Base-by-base conservation (phyloP, 352 stramenopile species). In the Phytophthora megakarya region DNA sequence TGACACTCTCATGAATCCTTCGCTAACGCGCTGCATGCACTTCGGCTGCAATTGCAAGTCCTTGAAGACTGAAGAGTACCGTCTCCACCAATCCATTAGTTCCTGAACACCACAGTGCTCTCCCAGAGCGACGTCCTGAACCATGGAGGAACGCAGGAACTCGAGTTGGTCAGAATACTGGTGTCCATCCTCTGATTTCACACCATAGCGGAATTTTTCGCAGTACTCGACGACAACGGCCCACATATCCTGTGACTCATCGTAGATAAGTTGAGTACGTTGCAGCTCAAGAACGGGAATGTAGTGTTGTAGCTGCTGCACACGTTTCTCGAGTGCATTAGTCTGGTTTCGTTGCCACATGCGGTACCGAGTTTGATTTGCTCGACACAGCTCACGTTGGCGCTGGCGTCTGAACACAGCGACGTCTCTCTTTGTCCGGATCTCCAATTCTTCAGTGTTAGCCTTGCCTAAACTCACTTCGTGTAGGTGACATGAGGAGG, bases 131-230 rank as follows among this genome's bases (percentile, higher is more conserved):
- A 79, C 25, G 21, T 75, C 50, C 8, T 52, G 18, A 3, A 40
- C 10, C 54, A 76, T 60, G 8, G 50, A 58, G 3, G 45, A 64
- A 18, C 37, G 19, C n/a, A 79, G 28, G 33, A 76, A 74, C 9
- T 19, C 49, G 28, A 66, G 60, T 15, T 76, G 71, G 9, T 11
- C 8, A 12, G 30, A 35, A 35, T 35, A 13, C 30, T 35, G 2
- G 30, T 35, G 30, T 12, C 3, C 8, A 11, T 35, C 30, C 13
- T 35, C 8, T 35, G 30, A 35, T 11, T 35, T 35, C 30, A 48
- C 42, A 21, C 42, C 42, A 7, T 21, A 48, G 21, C 21, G 42
- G 16, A 28, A 39, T 23, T 39, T 35, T 12, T 39, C n/a, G 5
- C 30, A 48, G 13, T 48, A 48, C 42, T 48, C 42, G 42, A 48